Conservation (phyloP, 2,329 filamentous ascomycete species). For the Acephala macrosclerotiorum region DNA sequence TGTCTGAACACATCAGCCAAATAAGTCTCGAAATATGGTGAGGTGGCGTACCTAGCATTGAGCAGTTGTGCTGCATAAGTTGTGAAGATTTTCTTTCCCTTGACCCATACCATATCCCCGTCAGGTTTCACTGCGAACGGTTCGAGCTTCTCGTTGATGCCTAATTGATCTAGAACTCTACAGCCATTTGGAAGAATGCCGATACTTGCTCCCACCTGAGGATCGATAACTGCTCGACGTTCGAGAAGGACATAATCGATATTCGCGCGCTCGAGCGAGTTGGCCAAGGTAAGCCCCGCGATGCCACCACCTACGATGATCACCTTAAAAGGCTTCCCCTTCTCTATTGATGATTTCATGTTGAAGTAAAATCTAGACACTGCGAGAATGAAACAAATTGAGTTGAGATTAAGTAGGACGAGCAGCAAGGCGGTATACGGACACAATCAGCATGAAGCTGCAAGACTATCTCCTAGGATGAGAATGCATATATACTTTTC, state of each 20-base stretch:
- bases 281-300: slow-evolving; percentile 55
- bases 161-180: slow-evolving; percentile 55
- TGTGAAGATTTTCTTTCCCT: not conserved
- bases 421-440: not conserved
- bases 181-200: slow-evolving; percentile 51
- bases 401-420: not conserved
- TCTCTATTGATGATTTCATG: not conserved
- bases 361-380: not conserved
- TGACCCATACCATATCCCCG: not conserved
- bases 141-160: not conserved
- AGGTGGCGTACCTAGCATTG: not conserved
- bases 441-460: not conserved
- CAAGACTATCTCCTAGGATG: not conserved
- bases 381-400: not conserved
- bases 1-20: slow-evolving; percentile 6
- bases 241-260: slow-evolving; percentile 61
- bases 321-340: slow-evolving; percentile 38
- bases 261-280: slow-evolving; percentile 51
- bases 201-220: slow-evolving; percentile 56
- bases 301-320: slow-evolving; percentile 58
- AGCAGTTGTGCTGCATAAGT: not conserved
- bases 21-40: not conserved
- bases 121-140: slow-evolving; percentile 6
- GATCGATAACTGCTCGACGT: slow-evolving; percentile 49
- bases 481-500: not conserved